Base-by-base conservation (phyloP, 257 asterid species). In the Gentiana straminea region DNA sequence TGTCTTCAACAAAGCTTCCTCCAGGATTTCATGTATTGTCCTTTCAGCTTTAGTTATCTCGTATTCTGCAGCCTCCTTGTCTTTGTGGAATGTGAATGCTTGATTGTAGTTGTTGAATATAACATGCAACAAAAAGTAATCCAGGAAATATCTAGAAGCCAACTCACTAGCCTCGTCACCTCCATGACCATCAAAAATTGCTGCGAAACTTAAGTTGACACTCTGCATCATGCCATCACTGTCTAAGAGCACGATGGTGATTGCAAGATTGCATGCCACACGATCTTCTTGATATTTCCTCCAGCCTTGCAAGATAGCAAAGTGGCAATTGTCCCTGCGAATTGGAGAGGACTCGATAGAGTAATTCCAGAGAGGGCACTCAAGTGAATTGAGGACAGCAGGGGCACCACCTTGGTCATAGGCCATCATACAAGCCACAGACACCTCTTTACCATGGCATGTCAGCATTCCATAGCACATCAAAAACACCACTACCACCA, bases 121-220 rank as follows among this genome's bases (percentile, higher is more conserved):
- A 48, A 48, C 77, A 70, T 87, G 73, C 63, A 73, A 48, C 44
- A 51, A 60, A 74, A 82, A 70, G 64, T 84, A 84, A 72, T 63
- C 71, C 51, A 70, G 43, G n/a, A 84, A 61, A 63, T 55, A 79
- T 45, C 56, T 58, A 24, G 94, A 88, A 60, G 94, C 90, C 81
- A 80, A 58, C 59, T 79, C 86, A 77, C 94, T 79, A 24, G 86
- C 93, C 79, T 88, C 88, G 13, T 62, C 51, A 39, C 96, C 96
- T 58, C 81, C 88, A 66, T 84, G 96, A 52, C 96, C 96, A 75
- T 82, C 96, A 61, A 88, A 84, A 59, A 84, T 65, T 49, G 89
- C 89, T 43, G 89, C 94, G 48, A 82, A 63, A 62, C 88, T 79
- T 46, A 79, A 3, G 12, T 38, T 51, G 52, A 64, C 61, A 69